Evolutionary conservation across 106 monocot genomes (phyloP).

Genomic region (Phalaenopsis aphrodite): DNA sequence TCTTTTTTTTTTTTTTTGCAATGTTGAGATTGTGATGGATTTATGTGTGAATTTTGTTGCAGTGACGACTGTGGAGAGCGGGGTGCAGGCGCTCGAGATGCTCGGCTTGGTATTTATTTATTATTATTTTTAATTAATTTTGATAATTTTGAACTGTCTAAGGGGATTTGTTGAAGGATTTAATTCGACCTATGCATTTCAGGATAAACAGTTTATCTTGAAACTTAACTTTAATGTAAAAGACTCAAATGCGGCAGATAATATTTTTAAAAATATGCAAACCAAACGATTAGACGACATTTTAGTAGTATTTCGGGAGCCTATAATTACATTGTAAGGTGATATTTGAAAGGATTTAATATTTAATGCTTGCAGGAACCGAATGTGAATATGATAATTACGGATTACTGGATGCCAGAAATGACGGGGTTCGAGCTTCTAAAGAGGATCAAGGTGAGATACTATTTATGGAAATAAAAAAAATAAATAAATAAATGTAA

Average conservation of each 20-base stretch:
- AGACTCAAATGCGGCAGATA: no score
- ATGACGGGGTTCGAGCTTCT: slow-evolving; percentile 83
- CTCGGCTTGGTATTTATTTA: slow-evolving; percentile 4
- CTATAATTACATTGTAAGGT: not conserved
- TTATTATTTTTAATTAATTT: no score
- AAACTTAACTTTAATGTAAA: no score
- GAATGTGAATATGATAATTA: slow-evolving; percentile 76
- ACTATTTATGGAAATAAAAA: not conserved
- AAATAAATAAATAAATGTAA: not conserved
- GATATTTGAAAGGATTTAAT: not conserved
- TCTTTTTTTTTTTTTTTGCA: not conserved
- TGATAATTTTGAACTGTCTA: no score
- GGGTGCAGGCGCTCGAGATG: slow-evolving; percentile 26
- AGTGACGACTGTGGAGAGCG: slow-evolving; percentile 35
- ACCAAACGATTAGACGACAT: no score
- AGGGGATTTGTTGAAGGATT: no score
- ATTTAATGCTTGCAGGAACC: slow-evolving; percentile 25
- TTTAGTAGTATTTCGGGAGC: no score
- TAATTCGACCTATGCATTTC: no score
- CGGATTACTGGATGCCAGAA: slow-evolving; percentile 83
- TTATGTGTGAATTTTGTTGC: not conserved
- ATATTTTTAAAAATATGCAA: no score
- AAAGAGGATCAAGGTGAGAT: slow-evolving; percentile 48
- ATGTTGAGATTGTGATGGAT: not conserved
- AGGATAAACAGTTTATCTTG: no score